Conservation (phyloP, 129 eudicot species). For the Arctium lappa region DNA sequence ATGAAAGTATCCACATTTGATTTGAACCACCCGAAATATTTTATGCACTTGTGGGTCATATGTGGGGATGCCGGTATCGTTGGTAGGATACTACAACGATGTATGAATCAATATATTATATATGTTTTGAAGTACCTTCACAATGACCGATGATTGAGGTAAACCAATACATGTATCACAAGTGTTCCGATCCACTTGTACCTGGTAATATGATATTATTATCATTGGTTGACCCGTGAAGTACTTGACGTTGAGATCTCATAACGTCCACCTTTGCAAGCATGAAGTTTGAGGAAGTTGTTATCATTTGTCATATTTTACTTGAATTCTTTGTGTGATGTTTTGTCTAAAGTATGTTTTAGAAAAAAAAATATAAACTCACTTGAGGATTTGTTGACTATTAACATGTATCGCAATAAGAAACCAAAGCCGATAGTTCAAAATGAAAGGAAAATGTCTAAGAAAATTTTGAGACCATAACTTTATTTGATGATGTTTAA, state of each 20-base stretch:
- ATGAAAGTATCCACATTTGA: background rate
- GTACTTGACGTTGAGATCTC: background rate
- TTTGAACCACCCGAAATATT: background rate
- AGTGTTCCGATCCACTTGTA: background rate
- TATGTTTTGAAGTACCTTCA: background rate
- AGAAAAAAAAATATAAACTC: background rate
- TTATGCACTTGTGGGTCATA: background rate
- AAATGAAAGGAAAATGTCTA: too few species aligned
- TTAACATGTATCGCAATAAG: too few species aligned
- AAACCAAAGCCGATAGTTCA: too few species aligned
- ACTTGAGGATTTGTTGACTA: too few species aligned
- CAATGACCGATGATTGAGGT: background rate
- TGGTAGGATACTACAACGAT: background rate
- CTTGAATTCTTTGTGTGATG: background rate
- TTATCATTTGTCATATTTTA: too few species aligned
- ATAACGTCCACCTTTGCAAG: background rate
- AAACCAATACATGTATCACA: background rate
- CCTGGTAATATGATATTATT: background rate
- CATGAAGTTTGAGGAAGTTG: background rate
- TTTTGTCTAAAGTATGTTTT: too few species aligned
- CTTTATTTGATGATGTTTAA: too few species aligned
- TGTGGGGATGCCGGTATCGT: background rate
- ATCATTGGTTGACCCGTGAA: background rate
- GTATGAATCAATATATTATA: too few species aligned
- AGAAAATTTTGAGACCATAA: too few species aligned